Evolutionary conservation across 2,329 filamentous ascomycete genomes (phyloP).

Genomic region (Sporothrix inflata): DNA sequence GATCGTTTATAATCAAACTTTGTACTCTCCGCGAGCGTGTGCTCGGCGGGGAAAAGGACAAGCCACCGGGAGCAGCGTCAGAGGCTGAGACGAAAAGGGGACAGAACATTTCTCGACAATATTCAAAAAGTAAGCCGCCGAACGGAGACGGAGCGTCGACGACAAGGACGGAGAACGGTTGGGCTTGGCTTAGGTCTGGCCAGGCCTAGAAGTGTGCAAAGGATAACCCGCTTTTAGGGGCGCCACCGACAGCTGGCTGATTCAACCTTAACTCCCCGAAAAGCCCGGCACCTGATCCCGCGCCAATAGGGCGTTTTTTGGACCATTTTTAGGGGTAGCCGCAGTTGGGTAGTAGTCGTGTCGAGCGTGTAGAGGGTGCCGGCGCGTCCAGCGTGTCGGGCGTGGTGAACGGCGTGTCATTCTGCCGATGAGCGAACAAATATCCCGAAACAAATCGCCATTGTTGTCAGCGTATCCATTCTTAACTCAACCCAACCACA

Average conservation of each 20-base stretch:
- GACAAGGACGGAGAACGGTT: constrained; percentile 10
- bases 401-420: not conserved
- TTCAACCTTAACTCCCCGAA: constrained; percentile 10
- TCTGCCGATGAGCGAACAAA: not conserved
- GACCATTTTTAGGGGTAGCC: not conserved
- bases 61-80: not conserved
- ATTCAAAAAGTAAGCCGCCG: not conserved
- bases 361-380: not conserved
- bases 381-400: not conserved
- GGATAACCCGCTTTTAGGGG: too few species aligned
- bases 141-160: constrained; percentile 4
- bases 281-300: not conserved
- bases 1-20: too few species aligned
- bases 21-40: not conserved
- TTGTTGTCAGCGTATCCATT: not conserved
- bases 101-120: not conserved
- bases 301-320: not conserved
- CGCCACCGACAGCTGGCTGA: too few species aligned
- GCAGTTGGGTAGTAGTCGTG: not conserved
- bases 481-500: not conserved
- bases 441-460: not conserved
- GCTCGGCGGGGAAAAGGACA: not conserved
- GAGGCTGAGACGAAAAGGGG: not conserved
- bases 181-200: not conserved
- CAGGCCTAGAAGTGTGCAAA: too few species aligned